These are phyloP conservation scores for Monilinia vaccinii-corymbosi DNA, from an alignment of 2,329 filamentous ascomycete genomes.

Conservation along the genomic window DNA sequence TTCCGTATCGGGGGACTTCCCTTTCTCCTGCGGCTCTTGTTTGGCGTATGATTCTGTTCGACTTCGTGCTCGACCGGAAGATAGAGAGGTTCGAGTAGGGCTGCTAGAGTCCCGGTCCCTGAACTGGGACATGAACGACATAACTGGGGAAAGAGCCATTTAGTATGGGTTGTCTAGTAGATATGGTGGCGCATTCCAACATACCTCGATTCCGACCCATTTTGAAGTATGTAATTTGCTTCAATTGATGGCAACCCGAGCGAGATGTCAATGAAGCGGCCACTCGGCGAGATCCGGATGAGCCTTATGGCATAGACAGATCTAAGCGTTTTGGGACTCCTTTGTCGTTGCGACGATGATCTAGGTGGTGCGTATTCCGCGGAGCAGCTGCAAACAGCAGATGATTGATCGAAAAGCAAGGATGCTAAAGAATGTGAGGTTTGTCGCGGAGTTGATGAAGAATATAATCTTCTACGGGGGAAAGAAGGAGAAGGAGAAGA, in stretches of 20 bases:
- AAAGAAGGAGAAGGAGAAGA: too few species aligned
- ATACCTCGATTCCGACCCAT: conserved; percentile 31
- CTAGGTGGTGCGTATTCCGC: not conserved
- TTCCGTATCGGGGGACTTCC: not conserved
- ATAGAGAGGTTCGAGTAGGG: conserved; percentile 22
- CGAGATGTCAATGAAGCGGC: not conserved
- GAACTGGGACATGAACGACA: conserved; percentile 83
- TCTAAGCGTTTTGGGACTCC: not conserved
- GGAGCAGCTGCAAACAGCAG: not conserved
- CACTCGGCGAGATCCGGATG: conserved; percentile 21
- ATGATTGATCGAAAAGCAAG: not conserved
- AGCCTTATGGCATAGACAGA: conserved; percentile 12
- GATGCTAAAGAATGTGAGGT: conserved; percentile 3
- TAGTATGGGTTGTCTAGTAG: not conserved
- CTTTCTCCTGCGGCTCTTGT: conserved; percentile 11
- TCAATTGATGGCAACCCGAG: not conserved
- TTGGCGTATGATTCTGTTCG: conserved; percentile 16
- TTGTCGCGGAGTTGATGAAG: too few species aligned
- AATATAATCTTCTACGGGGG: too few species aligned
- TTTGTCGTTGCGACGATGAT: not conserved
- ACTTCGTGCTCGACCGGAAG: conserved; percentile 20
- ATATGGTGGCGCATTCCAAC: conserved; percentile 12
- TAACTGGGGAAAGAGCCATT: conserved; percentile 43
- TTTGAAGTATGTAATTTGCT: conserved; percentile 14
- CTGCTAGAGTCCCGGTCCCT: conserved; percentile 33